Percentiles rank a stretch among this genome's conserved stretches.
Evolutionary conservation across 345 rosid species (phyloP).

Genomic region (Eucalyptus cloeziana): DNA sequence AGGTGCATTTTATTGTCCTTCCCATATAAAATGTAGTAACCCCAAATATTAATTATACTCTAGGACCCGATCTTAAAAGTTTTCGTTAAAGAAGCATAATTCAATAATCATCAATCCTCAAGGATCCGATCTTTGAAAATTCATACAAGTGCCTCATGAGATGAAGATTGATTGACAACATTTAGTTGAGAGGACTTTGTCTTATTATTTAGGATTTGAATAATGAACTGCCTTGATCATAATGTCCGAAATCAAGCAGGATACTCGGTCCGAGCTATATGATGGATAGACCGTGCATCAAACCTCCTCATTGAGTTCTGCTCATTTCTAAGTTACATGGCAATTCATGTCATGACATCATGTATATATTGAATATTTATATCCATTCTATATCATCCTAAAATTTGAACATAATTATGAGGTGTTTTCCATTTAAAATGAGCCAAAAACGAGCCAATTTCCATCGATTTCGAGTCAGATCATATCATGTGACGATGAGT

Average conservation of each 20-base stretch:
- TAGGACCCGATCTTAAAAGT: rapidly evolving
- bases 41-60: no score
- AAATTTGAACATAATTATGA: not conserved
- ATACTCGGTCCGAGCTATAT: rapidly evolving
- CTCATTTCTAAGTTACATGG: rapidly evolving
- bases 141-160: not conserved
- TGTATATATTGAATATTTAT: not conserved
- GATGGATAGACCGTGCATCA: not conserved
- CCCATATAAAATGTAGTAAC: not conserved
- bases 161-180: not conserved
- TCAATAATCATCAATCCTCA: not conserved
- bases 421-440: not conserved
- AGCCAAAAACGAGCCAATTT: not conserved
- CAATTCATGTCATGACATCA: not conserved
- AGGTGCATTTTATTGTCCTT: not conserved
- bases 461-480: not conserved
- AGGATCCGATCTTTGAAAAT: not conserved
- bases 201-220: not conserved
- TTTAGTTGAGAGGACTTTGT: not conserved
- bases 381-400: not conserved
- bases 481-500: rapidly evolving
- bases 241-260: not conserved
- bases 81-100: no score
- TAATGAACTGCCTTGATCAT: not conserved
- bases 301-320: not conserved